Evolutionary conservation across 805 yeast species (phyloP).

Genomic region (Saccharomycopsis sp.): DNA sequence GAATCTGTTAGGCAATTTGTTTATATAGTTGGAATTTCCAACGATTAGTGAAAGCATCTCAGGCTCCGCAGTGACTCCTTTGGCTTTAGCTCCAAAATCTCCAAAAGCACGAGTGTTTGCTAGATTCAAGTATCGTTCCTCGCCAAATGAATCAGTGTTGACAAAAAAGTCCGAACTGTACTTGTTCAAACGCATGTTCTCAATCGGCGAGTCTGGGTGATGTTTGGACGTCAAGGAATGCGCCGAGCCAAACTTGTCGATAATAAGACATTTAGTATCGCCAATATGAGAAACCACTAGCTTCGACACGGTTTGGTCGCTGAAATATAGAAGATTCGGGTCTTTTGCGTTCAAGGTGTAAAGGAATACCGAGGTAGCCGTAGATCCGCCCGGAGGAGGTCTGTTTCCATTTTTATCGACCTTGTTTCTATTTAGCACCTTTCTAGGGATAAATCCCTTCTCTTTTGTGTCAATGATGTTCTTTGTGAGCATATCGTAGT

Average conservation of each 20-base stretch:
- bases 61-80: constrained; percentile 90
- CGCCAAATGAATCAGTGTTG: constrained; percentile 76
- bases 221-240: constrained; percentile 74
- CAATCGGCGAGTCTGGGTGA: constrained; percentile 80
- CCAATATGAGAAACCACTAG: constrained; percentile 86
- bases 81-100: constrained; percentile 69
- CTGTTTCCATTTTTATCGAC: constrained; percentile 23
- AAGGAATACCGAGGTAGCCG: constrained; percentile 60
- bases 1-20: constrained; percentile 20
- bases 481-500: constrained; percentile 45
- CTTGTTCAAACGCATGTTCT: constrained; percentile 61
- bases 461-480: constrained; percentile 24
- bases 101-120: constrained; percentile 96
- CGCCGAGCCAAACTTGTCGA: constrained; percentile 75
- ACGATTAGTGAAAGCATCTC: constrained; percentile 64
- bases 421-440: background rate
- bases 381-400: constrained; percentile 51
- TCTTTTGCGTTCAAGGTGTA: constrained; percentile 37
- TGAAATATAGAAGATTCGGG: constrained; percentile 34
- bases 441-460: constrained; percentile 1
- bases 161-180: constrained; percentile 59
- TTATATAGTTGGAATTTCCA: constrained; percentile 49
- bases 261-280: constrained; percentile 81
- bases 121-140: constrained; percentile 67
- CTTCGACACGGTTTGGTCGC: constrained; percentile 57